phyloP scores from a whole-genome alignment of 139 green algal species.

The Chlorella ohadii region DNA sequence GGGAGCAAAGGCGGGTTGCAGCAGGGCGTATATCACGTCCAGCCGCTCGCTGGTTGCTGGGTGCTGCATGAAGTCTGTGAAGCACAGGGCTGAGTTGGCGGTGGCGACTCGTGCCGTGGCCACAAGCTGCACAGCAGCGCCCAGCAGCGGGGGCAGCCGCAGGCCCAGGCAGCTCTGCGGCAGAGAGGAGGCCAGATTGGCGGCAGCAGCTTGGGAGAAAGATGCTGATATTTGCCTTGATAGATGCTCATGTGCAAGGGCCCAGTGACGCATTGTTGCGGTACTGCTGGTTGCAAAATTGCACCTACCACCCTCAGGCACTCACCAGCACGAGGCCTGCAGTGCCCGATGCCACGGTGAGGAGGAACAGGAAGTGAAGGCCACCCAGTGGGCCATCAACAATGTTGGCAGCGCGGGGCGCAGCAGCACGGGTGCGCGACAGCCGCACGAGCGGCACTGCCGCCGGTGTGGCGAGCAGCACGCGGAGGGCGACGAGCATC shows the following conservation, averaged over 20 bases:
- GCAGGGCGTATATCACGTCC: background rate
- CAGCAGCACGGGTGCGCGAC: no score
- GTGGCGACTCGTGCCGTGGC: background rate
- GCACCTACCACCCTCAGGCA: background rate
- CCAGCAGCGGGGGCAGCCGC: conserved; percentile 3
- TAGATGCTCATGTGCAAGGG: background rate
- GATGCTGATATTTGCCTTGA: background rate
- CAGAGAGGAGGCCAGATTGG: background rate
- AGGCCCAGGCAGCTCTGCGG: conserved; percentile 7
- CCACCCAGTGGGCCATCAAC: no score
- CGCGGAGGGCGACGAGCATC: background rate
- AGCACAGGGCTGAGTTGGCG: background rate
- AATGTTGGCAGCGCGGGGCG: no score
- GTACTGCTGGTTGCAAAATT: no score
- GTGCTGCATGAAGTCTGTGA: background rate
- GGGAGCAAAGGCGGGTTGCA: conserved; percentile 3
- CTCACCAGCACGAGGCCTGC: background rate
- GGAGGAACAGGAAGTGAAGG: no score
- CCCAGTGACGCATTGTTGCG: no score
- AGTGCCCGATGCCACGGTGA: no score
- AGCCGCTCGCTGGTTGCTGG: background rate
- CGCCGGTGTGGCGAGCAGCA: background rate
- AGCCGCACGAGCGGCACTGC: no score
- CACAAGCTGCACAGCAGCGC: background rate
- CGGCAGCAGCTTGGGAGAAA: background rate